Conservation (phyloP, 345 rosid genomes). For the Dipteronia dyeriana region DNA sequence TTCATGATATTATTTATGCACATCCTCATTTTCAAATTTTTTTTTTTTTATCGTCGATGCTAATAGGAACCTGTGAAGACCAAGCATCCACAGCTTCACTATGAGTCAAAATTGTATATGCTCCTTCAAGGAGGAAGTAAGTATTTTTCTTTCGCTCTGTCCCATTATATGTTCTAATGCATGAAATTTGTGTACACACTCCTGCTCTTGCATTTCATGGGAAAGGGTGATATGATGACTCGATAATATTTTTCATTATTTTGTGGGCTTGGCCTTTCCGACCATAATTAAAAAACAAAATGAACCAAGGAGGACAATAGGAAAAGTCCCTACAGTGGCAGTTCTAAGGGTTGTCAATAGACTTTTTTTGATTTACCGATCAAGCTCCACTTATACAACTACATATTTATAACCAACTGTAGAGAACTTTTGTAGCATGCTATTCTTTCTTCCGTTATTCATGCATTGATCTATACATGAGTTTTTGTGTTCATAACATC, state of each 20-base stretch:
- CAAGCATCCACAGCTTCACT: slow-evolving; percentile 88
- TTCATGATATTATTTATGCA: not conserved
- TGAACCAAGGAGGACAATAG: not conserved
- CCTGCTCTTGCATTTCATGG: not conserved
- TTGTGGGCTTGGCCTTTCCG: not conserved
- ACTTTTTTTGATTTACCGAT: not conserved
- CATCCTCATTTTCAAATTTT: not conserved
- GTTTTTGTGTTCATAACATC: not conserved
- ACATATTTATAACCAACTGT: not conserved
- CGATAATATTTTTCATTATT: not conserved
- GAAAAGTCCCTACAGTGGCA: not conserved
- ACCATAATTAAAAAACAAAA: not conserved
- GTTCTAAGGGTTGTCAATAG: not conserved
- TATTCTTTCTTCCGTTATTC: not conserved
- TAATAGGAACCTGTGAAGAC: slow-evolving; percentile 80
- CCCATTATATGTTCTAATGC: not conserved
- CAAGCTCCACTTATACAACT: too few species aligned
- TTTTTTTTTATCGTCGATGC: not conserved
- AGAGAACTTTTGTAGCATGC: not conserved
- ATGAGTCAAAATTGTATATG: slow-evolving; percentile 84
- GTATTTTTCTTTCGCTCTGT: slow-evolving; percentile 27
- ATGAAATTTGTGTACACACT: not conserved
- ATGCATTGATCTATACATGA: not conserved
- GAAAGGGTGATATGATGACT: not conserved
- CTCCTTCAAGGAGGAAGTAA: slow-evolving; percentile 91